These are phyloP conservation scores for Scedosporium boydii DNA, from an alignment of 2,329 filamentous ascomycete species.

Conservation along the genomic window DNA sequence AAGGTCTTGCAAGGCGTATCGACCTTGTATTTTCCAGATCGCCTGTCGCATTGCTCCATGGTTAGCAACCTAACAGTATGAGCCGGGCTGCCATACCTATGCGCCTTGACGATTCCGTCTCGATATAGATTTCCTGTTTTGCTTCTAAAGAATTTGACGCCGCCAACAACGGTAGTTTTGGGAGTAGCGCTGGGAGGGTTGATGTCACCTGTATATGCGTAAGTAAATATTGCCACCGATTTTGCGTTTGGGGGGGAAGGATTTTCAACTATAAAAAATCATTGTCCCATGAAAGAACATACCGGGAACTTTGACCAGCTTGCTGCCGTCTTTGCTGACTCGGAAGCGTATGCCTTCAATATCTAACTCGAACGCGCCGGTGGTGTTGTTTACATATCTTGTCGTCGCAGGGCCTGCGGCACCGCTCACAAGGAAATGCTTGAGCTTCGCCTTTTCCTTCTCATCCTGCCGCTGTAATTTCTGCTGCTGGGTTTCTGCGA, in stretches of 20 bases:
- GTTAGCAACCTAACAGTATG: conserved; percentile 26
- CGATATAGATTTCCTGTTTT: conserved; percentile 83
- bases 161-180: conserved; percentile 61
- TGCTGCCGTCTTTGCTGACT: conserved; percentile 70
- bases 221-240: conserved; percentile 7
- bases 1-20: conserved; percentile 65
- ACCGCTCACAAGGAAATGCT: conserved; percentile 17
- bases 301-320: conserved; percentile 68
- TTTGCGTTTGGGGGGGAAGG: conserved; percentile 11
- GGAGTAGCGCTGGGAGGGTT: conserved; percentile 44
- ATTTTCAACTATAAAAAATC: conserved; percentile 6
- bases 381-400: conserved; percentile 23
- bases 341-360: conserved; percentile 66
- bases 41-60: conserved; percentile 24
- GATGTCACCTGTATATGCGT: conserved; percentile 2
- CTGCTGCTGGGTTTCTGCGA: conserved; percentile 57
- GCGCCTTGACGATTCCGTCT: conserved; percentile 62
- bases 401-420: neutral
- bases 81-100: conserved; percentile 50
- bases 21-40: conserved; percentile 52
- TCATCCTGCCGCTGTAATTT: conserved; percentile 44
- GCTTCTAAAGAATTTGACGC: conserved; percentile 75
- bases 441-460: conserved; percentile 50
- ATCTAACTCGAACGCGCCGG: conserved; percentile 7
- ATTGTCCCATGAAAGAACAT: conserved; percentile 22